These are phyloP conservation scores for Trichophyton equinum DNA, from an alignment of 2,329 filamentous ascomycete genomes.

Conservation along the genomic window DNA sequence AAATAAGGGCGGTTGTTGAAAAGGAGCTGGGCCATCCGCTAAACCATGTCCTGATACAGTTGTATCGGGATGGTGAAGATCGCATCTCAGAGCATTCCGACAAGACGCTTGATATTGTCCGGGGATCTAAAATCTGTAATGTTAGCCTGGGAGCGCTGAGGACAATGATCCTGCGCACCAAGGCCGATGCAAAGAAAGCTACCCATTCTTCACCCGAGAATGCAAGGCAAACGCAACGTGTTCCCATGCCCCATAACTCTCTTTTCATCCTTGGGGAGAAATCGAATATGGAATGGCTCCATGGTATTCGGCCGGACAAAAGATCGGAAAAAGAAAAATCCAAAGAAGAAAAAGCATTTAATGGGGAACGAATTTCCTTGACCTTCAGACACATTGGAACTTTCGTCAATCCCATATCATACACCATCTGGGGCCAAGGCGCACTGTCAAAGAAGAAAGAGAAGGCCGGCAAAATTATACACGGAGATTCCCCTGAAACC, in stretches of 20 bases:
- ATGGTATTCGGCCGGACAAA: conserved; percentile 84
- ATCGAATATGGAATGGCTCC: conserved; percentile 80
- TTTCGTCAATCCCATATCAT: conserved; percentile 54
- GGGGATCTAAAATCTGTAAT: conserved; percentile 74
- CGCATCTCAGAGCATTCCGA: conserved; percentile 95
- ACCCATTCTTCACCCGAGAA: conserved; percentile 20
- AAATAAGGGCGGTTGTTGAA: conserved; percentile 58
- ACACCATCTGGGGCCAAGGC: conserved; percentile 81
- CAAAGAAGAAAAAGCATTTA: conserved; percentile 55
- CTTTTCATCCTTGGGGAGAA: conserved; percentile 67
- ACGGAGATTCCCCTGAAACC: conserved; percentile 54
- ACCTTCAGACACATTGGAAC: conserved; percentile 87
- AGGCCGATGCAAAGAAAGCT: conserved; percentile 30
- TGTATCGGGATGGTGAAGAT: conserved; percentile 79
- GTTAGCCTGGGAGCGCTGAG: conserved; percentile 85
- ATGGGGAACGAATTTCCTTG: conserved; percentile 71
- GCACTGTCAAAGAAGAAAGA: conserved; percentile 55
- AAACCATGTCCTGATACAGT: conserved; percentile 87
- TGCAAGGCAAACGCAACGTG: conserved; percentile 50
- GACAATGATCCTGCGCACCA: conserved; percentile 76
- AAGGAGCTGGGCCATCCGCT: conserved; percentile 61
- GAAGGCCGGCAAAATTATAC: conserved; percentile 51
- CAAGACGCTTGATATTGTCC: conserved; percentile 84
- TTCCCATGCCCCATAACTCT: conserved; percentile 74
- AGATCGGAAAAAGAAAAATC: conserved; percentile 56